Base-by-base conservation (phyloP, 345 rosid species). In the Moricandia moricandioides region DNA sequence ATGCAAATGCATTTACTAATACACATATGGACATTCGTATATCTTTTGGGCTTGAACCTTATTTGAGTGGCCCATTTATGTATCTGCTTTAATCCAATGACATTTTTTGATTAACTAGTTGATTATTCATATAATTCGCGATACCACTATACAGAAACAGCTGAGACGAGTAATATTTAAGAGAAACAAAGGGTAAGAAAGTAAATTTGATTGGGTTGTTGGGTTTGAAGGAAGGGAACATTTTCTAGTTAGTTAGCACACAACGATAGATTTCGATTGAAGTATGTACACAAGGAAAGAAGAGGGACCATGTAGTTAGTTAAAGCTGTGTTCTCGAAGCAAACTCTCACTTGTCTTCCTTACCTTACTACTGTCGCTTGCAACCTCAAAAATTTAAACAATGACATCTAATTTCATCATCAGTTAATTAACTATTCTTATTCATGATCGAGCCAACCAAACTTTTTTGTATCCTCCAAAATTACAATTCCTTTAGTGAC, bases 241-340 rank as follows among this genome's bases (percentile, higher is more conserved):
- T 57, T 6, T 65, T 35, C 11, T 43, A 40, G 79, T 69, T 70
- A 70, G 80, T 77, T 77, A 64, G 67, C 75, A 1, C 8, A 70
- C 75, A 63, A 77, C 35, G 70, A 75, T 37, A 67, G 76, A 78
- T 83, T 77, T 82, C 26, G 80, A 78, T 71, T 63, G 76, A 79
- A 66, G 84, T 62, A 73, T 56, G 57, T 30, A 30, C 75, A 70
- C 7, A 10, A 26, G 43, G 6, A 35, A 35, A 65, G 49, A 34
- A 54, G 73, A 51, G 81, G 87, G 86, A 67, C 84, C 87, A 85
- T 49, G 21, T 35, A 39, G 91, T 86, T 89, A 81, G 91, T 87
- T 89, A 80, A 87, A 87, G 88, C 64, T 83, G 88, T 89, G 80
- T 66, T 61, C 81, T 78, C 52, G 78, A 89, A 89, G 95, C 90